phyloP scores from a whole-genome alignment of 2,329 filamentous ascomycete genomes.

The Xylariaceae sp. region DNA sequence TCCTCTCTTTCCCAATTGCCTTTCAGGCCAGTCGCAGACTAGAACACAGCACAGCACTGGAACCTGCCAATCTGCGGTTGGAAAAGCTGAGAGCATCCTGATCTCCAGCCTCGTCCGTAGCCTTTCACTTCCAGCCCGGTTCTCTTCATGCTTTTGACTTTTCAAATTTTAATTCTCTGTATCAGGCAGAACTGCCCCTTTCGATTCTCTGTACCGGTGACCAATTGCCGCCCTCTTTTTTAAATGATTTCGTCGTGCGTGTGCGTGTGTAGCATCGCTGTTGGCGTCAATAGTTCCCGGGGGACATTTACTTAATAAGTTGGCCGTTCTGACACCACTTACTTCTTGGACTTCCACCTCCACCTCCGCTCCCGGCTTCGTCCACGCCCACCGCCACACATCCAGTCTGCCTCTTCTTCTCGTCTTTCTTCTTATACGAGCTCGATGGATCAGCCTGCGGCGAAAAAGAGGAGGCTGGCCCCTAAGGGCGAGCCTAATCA shows the following conservation, averaged over 20 bases:
- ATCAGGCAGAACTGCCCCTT: constrained; percentile 4
- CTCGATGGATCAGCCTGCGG: constrained; percentile 32
- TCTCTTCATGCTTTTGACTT: constrained; percentile 7
- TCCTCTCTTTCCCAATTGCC: background rate
- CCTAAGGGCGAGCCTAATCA: constrained; percentile 32
- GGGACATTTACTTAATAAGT: background rate
- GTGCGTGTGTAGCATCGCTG: constrained; percentile 3
- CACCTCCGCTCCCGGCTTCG: background rate
- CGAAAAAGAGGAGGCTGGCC: constrained; percentile 37
- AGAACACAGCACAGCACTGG: constrained; percentile 1
- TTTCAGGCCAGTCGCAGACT: constrained; percentile 10
- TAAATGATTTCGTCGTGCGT: constrained; percentile 7
- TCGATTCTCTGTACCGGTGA: constrained; percentile 8
- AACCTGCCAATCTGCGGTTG: constrained; percentile 8
- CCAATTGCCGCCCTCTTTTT: constrained; percentile 7
- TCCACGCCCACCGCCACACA: background rate
- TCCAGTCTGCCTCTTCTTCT: background rate
- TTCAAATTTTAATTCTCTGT: constrained; percentile 3
- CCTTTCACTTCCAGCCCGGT: constrained; percentile 23
- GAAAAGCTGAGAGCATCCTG: constrained; percentile 12
- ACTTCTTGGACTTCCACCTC: background rate
- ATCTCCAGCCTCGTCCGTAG: constrained; percentile 21
- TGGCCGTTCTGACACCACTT: background rate
- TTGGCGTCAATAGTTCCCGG: constrained; percentile 12
- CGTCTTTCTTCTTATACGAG: background rate